Percentiles rank a stretch among this genome's conserved stretches.
phyloP scores from a whole-genome alignment of 257 asterid genomes.

The Nicotiana tabacum region DNA sequence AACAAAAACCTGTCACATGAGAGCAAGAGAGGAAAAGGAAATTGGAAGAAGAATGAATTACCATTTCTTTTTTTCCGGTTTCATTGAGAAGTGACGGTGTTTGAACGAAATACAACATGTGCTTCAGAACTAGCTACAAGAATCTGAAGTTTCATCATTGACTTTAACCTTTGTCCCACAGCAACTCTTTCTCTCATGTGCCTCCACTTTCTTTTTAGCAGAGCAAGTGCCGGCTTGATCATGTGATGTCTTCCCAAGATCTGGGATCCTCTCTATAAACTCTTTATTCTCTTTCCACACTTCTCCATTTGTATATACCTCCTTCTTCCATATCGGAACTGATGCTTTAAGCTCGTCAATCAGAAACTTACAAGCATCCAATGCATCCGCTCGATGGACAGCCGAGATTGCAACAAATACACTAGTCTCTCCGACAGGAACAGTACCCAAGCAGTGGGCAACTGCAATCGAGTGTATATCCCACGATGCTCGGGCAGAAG shows the following conservation, averaged over 20 bases:
- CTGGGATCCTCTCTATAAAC: slow-evolving; percentile 62
- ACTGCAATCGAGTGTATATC: slow-evolving; percentile 55
- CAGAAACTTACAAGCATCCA: slow-evolving; percentile 82
- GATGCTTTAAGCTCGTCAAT: slow-evolving; percentile 91
- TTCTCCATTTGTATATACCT: slow-evolving; percentile 86
- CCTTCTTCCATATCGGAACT: slow-evolving; percentile 98
- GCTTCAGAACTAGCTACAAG: slow-evolving; percentile 9
- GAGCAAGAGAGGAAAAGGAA: neutral
- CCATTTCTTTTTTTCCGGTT: neutral
- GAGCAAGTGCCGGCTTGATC: slow-evolving; percentile 21
- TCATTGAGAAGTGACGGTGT: neutral
- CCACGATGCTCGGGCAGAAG: slow-evolving; percentile 82
- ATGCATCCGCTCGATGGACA: slow-evolving; percentile 71
- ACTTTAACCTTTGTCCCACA: slow-evolving; percentile 57
- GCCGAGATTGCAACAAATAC: slow-evolving; percentile 75
- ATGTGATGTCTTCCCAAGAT: slow-evolving; percentile 30
- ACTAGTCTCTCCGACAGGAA: slow-evolving; percentile 84
- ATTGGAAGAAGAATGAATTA: neutral
- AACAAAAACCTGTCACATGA: neutral
- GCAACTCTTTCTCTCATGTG: slow-evolving; percentile 36
- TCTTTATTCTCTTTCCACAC: slow-evolving; percentile 93
- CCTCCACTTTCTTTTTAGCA: slow-evolving; percentile 35
- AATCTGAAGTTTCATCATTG: slow-evolving; percentile 18
- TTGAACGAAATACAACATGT: neutral
- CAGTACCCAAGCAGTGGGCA: slow-evolving; percentile 80